Percentiles rank a stretch among this genome's conserved stretches.
Conservation (phyloP, 805 yeast genomes). For the Kuraishia hungarica region DNA sequence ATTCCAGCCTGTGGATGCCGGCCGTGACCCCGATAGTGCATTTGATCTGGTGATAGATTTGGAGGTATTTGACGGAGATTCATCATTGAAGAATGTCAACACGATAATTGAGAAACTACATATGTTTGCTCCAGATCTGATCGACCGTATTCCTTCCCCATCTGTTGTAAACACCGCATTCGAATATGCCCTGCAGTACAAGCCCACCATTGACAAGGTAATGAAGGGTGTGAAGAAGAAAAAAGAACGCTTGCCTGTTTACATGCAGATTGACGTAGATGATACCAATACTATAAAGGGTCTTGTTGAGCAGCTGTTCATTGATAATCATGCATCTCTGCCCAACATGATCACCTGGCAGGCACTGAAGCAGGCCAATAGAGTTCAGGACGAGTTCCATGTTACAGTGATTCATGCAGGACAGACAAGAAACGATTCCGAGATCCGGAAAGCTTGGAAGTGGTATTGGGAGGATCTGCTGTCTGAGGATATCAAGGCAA, state of each 20-base stretch:
- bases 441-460: conserved; percentile 5
- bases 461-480: conserved; percentile 6
- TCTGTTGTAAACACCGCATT: conserved; percentile 38
- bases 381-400: conserved; percentile 52
- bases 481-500: neutral
- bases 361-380: conserved; percentile 17
- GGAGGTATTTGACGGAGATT: conserved; percentile 28
- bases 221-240: conserved; percentile 10
- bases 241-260: conserved; percentile 25
- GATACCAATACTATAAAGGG: conserved; percentile 4
- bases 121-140: conserved; percentile 31
- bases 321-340: neutral
- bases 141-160: conserved; percentile 31
- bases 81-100: conserved; percentile 26
- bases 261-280: conserved; percentile 33
- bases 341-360: conserved; percentile 12
- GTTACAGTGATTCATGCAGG: conserved; percentile 52
- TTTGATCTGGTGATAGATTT: conserved; percentile 65
- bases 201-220: conserved; percentile 39
- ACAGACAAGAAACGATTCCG: conserved; percentile 15
- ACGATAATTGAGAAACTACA: neutral
- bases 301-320: conserved; percentile 12
- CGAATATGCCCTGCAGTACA: conserved; percentile 39
- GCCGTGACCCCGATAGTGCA: conserved; percentile 45
- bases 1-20: conserved; percentile 49